Conservation (phyloP, 139 green algal genomes). For the Tetraselmis chui region DNA sequence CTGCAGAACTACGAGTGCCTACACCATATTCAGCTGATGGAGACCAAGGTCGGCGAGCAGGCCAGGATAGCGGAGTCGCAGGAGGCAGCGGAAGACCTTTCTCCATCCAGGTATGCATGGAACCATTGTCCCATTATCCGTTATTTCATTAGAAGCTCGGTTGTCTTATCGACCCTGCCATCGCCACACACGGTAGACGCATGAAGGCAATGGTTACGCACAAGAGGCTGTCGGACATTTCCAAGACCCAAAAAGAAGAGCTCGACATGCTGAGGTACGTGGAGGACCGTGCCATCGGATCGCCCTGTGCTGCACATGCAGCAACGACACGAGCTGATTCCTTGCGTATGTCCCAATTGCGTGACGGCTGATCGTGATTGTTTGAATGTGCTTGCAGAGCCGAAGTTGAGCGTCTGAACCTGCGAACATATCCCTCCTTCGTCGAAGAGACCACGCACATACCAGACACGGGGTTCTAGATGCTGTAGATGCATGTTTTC, state of each 20-base stretch:
- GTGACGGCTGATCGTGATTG: too few relatives aligned
- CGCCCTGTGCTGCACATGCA: too few relatives aligned
- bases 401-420: neutral
- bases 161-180: neutral
- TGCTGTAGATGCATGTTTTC: too few relatives aligned
- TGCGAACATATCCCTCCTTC: neutral
- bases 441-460: neutral
- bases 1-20: neutral
- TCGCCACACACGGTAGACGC: constrained; percentile 8
- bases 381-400: neutral
- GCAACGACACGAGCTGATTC: too few relatives aligned
- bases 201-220: constrained; percentile 50
- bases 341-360: too few relatives aligned
- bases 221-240: constrained; percentile 57
- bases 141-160: neutral
- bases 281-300: too few relatives aligned
- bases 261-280: constrained; percentile 12
- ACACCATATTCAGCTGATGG: neutral
- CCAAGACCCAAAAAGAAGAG: constrained; percentile 39
- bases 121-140: neutral
- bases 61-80: neutral
- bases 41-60: neutral
- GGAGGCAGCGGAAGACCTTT: neutral
- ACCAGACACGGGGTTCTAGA: neutral
- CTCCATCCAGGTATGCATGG: neutral